A percentile compares a stretch with the other conserved stretches of the same genome.
These are phyloP conservation scores for Cryptococcus hybrid DNA, from an alignment of 1,284 basidiomycete species.

Conservation along the genomic window DNA sequence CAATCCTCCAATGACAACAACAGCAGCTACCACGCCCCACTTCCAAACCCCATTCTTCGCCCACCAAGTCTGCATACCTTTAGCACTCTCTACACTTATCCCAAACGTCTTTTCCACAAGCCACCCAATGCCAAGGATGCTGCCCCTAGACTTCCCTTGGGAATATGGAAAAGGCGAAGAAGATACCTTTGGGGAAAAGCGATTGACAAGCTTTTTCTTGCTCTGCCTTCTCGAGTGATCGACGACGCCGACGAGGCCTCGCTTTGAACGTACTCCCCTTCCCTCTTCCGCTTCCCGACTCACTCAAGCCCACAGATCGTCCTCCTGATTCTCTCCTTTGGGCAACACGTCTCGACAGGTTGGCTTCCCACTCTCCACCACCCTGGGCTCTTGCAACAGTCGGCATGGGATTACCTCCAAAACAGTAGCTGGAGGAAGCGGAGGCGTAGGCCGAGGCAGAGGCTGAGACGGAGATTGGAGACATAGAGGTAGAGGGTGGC, in stretches of 20 bases:
- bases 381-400: conserved; percentile 38
- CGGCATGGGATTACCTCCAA: conserved; percentile 25
- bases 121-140: not conserved
- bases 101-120: not conserved
- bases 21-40: conserved; percentile 12
- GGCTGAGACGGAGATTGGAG: not conserved
- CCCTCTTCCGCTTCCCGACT: not conserved
- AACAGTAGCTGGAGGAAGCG: conserved; percentile 13
- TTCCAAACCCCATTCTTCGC: conserved; percentile 7
- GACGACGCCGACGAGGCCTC: not conserved
- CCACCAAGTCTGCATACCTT: conserved; percentile 5
- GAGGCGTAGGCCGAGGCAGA: conserved; percentile 12
- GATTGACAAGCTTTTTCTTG: not conserved
- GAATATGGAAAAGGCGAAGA: not conserved
- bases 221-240: not conserved
- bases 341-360: conserved; percentile 36
- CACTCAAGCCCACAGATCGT: not conserved
- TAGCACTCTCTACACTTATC: not conserved
- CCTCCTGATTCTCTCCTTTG: conserved; percentile 26
- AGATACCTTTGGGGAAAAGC: conserved; percentile 1
- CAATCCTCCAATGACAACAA: conserved; percentile 13
- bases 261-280: not conserved
- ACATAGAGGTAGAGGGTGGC: conserved; percentile 6
- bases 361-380: conserved; percentile 46
- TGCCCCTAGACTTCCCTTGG: not conserved